phyloP scores from a whole-genome alignment of 78 protist genomes.

The Tieghemostelium lacteum region DNA sequence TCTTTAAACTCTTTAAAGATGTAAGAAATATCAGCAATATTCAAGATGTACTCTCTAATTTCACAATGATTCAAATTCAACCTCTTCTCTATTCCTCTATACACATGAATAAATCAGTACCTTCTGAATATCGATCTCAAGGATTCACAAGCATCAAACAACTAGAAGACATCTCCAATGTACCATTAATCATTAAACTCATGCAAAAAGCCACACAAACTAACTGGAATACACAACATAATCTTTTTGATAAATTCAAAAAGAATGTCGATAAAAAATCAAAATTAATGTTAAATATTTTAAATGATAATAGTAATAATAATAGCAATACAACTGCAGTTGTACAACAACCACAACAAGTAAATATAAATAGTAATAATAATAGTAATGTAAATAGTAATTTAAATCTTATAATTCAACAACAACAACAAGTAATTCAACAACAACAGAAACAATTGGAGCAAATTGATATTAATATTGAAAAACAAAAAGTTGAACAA shows the following conservation, averaged over 20 bases:
- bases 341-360: neutral
- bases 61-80: slow-evolving; percentile 44
- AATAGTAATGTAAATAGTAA: too few species aligned
- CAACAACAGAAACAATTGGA: neutral
- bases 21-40: slow-evolving; percentile 41
- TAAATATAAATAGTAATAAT: too few species aligned
- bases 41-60: slow-evolving; percentile 18
- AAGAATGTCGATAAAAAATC: slow-evolving; percentile 21
- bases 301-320: slow-evolving; percentile 1
- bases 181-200: slow-evolving; percentile 24
- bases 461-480: neutral
- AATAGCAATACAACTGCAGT: neutral
- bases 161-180: slow-evolving; percentile 47
- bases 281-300: neutral
- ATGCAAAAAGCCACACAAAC: slow-evolving; percentile 31
- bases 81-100: slow-evolving; percentile 60
- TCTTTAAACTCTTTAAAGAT: slow-evolving; percentile 50
- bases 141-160: slow-evolving; percentile 20
- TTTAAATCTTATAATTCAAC: neutral
- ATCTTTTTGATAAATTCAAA: slow-evolving; percentile 37
- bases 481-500: too few species aligned
- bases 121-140: slow-evolving; percentile 13
- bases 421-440: neutral
- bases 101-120: slow-evolving; percentile 60
- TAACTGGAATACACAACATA: slow-evolving; percentile 48